Conservation (phyloP, 83 land plant genomes). For the Larix sibirica region DNA sequence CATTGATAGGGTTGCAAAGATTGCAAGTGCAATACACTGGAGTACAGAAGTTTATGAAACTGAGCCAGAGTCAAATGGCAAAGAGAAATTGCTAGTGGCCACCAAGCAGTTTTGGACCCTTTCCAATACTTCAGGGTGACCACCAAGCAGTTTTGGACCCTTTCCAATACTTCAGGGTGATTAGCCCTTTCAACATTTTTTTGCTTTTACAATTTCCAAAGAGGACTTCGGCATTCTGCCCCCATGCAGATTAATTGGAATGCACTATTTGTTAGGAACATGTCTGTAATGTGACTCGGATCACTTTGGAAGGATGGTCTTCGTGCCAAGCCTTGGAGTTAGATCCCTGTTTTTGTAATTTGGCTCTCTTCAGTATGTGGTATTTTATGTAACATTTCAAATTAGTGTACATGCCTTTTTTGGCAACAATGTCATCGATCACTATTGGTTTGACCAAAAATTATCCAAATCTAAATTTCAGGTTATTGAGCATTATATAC, state of each 20-base stretch:
- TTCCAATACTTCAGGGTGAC: conserved; percentile 31
- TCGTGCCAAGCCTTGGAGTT: not conserved
- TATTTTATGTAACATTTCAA: conserved; percentile 2
- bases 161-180: conserved; percentile 22
- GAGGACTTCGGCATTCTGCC: not conserved
- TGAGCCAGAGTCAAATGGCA: conserved; percentile 59
- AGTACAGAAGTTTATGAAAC: conserved; percentile 40
- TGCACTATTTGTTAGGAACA: not conserved
- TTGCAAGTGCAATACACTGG: conserved; percentile 67
- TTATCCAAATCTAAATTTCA: not conserved
- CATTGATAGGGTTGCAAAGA: conserved; percentile 53
- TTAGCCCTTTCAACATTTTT: not conserved
- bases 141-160: conserved; percentile 60
- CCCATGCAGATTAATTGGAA: not conserved
- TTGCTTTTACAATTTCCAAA: not conserved
- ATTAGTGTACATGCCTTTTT: not conserved
- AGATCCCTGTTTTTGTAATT: not conserved
- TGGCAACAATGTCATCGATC: not conserved
- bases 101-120: conserved; percentile 63
- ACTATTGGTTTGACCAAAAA: not conserved
- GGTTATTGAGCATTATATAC: not conserved
- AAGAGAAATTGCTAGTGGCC: conserved; percentile 73
- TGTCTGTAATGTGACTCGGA: not conserved
- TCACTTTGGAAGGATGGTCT: not conserved
- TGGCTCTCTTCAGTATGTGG: not conserved